Evolutionary conservation across 202 grass and related monocot species (phyloP).

Genomic region (Zizania palustris): DNA sequence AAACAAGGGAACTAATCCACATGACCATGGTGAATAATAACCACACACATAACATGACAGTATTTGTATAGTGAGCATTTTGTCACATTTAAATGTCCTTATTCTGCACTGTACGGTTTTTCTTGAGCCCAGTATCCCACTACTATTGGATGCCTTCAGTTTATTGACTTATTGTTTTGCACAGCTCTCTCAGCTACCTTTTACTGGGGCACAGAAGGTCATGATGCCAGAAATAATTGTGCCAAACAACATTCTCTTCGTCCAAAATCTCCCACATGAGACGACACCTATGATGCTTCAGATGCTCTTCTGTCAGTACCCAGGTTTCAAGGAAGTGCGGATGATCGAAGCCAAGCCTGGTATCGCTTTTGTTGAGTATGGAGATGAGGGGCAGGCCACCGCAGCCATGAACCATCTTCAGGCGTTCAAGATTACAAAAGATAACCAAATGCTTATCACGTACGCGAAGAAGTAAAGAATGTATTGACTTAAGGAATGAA

Average conservation of each 20-base stretch:
- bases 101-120: neutral
- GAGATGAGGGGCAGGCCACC: constrained; percentile 71
- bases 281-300: constrained; percentile 78
- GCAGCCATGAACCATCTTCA: constrained; percentile 75
- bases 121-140: neutral
- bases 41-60: neutral
- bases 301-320: constrained; percentile 93
- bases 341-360: constrained; percentile 89
- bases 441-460: constrained; percentile 83
- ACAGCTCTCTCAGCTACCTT: constrained; percentile 69
- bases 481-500: constrained; percentile 27
- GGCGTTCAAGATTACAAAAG: constrained; percentile 73
- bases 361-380: constrained; percentile 94
- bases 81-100: neutral
- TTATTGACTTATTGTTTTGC: neutral
- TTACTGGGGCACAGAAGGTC: constrained; percentile 60
- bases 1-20: neutral
- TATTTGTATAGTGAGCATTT: neutral
- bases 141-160: neutral
- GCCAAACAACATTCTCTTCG: constrained; percentile 89
- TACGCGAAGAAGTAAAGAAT: constrained; percentile 83
- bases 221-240: constrained; percentile 76
- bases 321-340: constrained; percentile 90
- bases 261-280: constrained; percentile 92
- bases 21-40: neutral